Evolutionary conservation across 352 stramenopile genomes (phyloP), one percentile per base, ranked within the genome.

Genomic region (Plasmopara viticola): DNA sequence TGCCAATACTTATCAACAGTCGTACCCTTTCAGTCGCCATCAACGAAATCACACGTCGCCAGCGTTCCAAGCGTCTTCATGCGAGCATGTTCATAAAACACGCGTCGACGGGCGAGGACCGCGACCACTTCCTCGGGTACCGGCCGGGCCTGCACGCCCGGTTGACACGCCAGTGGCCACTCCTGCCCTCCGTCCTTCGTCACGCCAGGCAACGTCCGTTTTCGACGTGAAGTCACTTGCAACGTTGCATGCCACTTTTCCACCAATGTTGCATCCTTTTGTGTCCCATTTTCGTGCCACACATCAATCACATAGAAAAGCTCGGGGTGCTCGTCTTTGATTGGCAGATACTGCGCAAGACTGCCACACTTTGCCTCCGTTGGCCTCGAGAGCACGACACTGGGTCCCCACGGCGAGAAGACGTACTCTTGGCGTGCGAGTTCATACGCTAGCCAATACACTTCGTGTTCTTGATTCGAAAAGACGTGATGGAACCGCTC

Each of bases 251-350:
- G 2, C 31, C 6, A 1, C 6, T 5, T 35, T 12, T 35, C 6
- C 31, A 35, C 7, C 31, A 2, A 2, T 12, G 2, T 35, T 12
- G 31, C 10, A 25, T 25, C 20, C 20, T 25, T 1, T 25, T 25
- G 20, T 35, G 31, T 35, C 4, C 7, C 31, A 12, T 8, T 35
- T 12, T 35, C 2, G 5, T 35, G 31, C 6, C 31, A 12, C 31
- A 12, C 77, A 15, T 68, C 74, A 29, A 84, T 84, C 2, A 86
- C 58, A 47, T 86, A 86, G 10, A 86, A 43, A 7, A 84, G 65
- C 48, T 81, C 71, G 1, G 71, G 56, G 3, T 20, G 31, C 6
- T 64, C 42, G n/a, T 66, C 44, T 29, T 72, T 59, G 0, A 66
- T 35, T 0, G 64, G 64, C 48, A 66, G 58, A n/a, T 53, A 72